Base-by-base conservation (phyloP, 2,329 filamentous ascomycete genomes). In the Paraphoma chrysanthemicola region DNA sequence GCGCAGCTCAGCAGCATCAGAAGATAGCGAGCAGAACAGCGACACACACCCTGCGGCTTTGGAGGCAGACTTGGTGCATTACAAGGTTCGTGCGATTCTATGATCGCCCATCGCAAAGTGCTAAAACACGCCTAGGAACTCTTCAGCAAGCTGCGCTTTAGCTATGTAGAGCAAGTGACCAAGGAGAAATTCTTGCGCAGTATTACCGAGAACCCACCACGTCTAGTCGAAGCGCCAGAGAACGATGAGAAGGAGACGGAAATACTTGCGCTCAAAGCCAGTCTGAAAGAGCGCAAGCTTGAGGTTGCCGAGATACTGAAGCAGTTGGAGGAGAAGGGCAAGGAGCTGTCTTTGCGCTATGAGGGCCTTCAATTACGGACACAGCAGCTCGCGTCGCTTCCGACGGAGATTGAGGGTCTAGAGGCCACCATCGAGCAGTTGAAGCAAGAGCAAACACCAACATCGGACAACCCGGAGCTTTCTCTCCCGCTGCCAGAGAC, bases 141-240 rank as follows among this genome's bases (percentile, higher is more conserved):
- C 17, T 99, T 98, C 78, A 90, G 92, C 42, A 98, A 99, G 80
- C 85, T 98, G 39, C 92, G 94, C 67, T 98, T 98, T 82, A 96
- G 91, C 63, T 98, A 98, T 78, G 90, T 97, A 67, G 95, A 99
- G 79, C 95, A 98, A 81, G 93, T 98, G 60, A 98, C 94, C 44
- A 99, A 98, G 79, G 95, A 99, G 77, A 96, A 97, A 72, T 98
- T 97, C 77, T 89, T 99, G 52, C 91, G 93, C 65, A 89, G 91
- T 62, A 96, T 98, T 67, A 92, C 96, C 14, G 92, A 92, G 61
- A 91, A 97, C 61, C 92, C 93, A 47, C 95, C 94, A 0, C 83
- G 93, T 14, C 90, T 98, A 44, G 91, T 96, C 55, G 89, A 89
- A 41, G 86, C 89, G 43, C 85, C 88, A 67, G 93, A 98, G 72